phyloP scores from a whole-genome alignment of 768 basidiomycete genomes.

The Kondoa subrosea region DNA sequence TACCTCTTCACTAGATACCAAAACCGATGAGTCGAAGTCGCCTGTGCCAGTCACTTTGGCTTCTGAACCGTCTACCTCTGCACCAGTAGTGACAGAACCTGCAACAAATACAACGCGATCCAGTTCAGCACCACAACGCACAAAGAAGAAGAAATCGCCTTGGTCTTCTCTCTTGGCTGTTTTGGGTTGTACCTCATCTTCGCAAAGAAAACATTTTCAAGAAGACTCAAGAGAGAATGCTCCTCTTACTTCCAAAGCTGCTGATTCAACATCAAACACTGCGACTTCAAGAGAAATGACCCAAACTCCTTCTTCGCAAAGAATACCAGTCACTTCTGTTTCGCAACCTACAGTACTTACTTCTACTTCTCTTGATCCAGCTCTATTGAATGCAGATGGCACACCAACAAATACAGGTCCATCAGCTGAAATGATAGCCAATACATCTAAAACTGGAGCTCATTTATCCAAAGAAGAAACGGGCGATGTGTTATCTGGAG shows the following conservation, averaged over 20 bases:
- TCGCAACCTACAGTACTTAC: not conserved
- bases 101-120: not conserved
- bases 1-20: no score
- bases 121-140: not conserved
- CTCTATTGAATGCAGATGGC: not conserved
- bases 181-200: not conserved
- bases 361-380: not conserved
- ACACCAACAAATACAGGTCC: not conserved
- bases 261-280: not conserved
- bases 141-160: not conserved
- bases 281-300: not conserved
- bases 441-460: not conserved
- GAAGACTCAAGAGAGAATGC: not conserved
- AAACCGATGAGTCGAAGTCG: no score
- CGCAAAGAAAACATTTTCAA: not conserved
- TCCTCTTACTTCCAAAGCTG: not conserved
- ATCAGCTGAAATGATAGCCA: constrained; percentile 15
- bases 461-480: constrained; percentile 15
- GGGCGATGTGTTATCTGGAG: constrained; percentile 19
- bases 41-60: no score
- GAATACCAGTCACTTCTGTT: no score
- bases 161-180: not conserved
- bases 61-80: not conserved
- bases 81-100: no score
- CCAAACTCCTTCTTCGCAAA: not conserved